Conservation (phyloP, 2,329 filamentous ascomycete genomes). For the Sporothrix dimorphospora region DNA sequence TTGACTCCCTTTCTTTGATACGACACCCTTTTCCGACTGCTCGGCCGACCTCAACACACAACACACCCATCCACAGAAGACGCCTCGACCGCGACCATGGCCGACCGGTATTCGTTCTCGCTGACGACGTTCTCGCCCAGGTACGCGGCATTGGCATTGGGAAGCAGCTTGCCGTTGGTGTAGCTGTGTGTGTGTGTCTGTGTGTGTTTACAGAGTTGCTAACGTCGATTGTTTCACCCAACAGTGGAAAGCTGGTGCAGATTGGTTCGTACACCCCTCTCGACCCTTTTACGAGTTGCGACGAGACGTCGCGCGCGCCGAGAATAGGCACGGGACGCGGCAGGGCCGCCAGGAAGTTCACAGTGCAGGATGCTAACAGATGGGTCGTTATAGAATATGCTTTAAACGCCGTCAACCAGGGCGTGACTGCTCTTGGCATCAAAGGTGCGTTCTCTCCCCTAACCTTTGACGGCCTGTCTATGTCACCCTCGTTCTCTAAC, state of each 20-base stretch:
- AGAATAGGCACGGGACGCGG: neutral
- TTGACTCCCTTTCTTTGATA: slow-evolving; percentile 2
- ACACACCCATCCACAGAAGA: slow-evolving; percentile 1
- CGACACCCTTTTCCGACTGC: slow-evolving; percentile 8
- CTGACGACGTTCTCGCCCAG: slow-evolving; percentile 99
- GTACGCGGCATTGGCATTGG: slow-evolving; percentile 56
- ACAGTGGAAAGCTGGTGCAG: slow-evolving; percentile 96
- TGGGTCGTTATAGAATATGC: slow-evolving; percentile 78
- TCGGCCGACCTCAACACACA: neutral
- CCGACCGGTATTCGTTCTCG: slow-evolving; percentile 98
- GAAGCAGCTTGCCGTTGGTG: slow-evolving; percentile 12
- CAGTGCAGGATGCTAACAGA: neutral
- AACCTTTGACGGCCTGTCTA: neutral
- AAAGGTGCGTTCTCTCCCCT: slow-evolving; percentile 67
- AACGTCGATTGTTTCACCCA: slow-evolving; percentile 24
- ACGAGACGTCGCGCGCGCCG: neutral
- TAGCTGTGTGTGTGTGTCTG: neutral
- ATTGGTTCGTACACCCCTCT: slow-evolving; percentile 62
- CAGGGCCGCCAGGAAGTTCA: neutral
- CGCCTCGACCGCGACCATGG: slow-evolving; percentile 63
- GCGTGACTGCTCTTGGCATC: slow-evolving; percentile 96
- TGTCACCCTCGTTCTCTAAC: neutral
- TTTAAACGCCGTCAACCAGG: slow-evolving; percentile 97
- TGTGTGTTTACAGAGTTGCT: slow-evolving; percentile 17
- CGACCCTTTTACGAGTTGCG: neutral